Conservation (phyloP, 768 basidiomycete genomes). For the Lepiota brunneoincarnata region DNA sequence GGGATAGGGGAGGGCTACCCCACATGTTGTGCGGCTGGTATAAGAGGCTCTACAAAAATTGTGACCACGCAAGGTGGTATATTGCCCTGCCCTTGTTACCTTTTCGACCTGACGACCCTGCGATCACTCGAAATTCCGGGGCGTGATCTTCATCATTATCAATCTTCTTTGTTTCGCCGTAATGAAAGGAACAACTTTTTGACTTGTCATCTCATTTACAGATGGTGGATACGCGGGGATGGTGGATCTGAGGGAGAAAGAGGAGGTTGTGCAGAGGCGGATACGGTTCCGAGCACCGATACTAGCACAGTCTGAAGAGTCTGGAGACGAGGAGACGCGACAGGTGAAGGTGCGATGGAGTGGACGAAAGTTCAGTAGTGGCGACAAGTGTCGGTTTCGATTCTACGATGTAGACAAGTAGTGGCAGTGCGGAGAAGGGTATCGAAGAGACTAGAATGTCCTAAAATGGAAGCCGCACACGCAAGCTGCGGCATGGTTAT, state of each 20-base stretch:
- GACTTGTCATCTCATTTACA: not conserved
- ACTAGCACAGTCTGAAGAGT: not conserved
- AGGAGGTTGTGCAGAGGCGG: not conserved
- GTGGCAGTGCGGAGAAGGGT: conserved; percentile 6
- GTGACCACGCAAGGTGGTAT: no score
- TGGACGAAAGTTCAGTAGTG: not conserved
- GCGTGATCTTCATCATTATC: no score
- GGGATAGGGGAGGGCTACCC: no score
- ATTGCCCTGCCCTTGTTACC: no score
- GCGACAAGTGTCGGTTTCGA: not conserved
- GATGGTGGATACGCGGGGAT: conserved; percentile 3
- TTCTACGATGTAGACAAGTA: not conserved
- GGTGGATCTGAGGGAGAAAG: not conserved
- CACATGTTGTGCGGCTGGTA: no score
- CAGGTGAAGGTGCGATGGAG: not conserved
- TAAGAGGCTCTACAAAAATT: no score
- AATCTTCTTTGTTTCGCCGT: no score
- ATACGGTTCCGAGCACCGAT: not conserved
- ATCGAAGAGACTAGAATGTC: not conserved
- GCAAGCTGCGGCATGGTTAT: conserved; percentile 3
- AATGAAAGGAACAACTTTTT: not conserved
- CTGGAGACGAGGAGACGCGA: not conserved
- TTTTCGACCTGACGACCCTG: no score
- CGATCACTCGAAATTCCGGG: no score
- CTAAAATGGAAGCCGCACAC: not conserved